phyloP scores from a whole-genome alignment of 1,284 basidiomycete species.

The Porogramme epimiltina region DNA sequence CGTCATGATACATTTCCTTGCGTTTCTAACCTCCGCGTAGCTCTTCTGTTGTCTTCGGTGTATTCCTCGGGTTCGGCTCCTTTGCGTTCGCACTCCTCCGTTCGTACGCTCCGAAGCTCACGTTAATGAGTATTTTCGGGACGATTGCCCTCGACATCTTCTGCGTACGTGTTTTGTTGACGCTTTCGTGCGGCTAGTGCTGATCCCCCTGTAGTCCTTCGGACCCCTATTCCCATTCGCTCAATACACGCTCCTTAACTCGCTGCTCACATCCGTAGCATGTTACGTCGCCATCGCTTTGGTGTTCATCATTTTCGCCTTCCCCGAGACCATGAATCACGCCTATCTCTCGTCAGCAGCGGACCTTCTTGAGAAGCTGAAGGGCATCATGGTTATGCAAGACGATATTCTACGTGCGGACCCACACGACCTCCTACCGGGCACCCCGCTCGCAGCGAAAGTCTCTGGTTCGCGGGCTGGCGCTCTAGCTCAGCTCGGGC shows the following conservation, averaged over 20 bases:
- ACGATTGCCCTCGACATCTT: conserved; percentile 65
- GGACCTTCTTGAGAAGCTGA: conserved; percentile 36
- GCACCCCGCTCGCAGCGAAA: conserved; percentile 33
- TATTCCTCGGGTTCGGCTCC: conserved; percentile 68
- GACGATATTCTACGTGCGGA: conserved; percentile 43
- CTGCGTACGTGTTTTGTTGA: conserved; percentile 43
- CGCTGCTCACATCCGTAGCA: conserved; percentile 58
- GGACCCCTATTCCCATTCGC: conserved; percentile 65
- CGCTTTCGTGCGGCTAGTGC: neutral
- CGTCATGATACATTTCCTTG: neutral
- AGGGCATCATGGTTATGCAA: conserved; percentile 39
- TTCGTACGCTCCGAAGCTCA: conserved; percentile 63
- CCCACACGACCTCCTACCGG: conserved; percentile 35
- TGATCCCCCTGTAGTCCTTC: conserved; percentile 36
- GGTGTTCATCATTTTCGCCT: conserved; percentile 59
- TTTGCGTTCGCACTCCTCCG: conserved; percentile 64
- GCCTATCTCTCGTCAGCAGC: conserved; percentile 37
- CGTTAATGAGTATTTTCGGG: conserved; percentile 58
- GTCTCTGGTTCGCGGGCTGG: conserved; percentile 29
- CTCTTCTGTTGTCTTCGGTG: conserved; percentile 62
- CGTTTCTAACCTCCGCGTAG: conserved; percentile 30
- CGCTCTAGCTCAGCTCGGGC: conserved; percentile 27
- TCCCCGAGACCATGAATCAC: conserved; percentile 74
- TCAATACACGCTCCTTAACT: conserved; percentile 63
- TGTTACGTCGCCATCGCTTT: conserved; percentile 66